These are phyloP conservation scores for Tolypocladium tundrense DNA, from an alignment of 2,329 filamentous ascomycete species.

Conservation along the genomic window DNA sequence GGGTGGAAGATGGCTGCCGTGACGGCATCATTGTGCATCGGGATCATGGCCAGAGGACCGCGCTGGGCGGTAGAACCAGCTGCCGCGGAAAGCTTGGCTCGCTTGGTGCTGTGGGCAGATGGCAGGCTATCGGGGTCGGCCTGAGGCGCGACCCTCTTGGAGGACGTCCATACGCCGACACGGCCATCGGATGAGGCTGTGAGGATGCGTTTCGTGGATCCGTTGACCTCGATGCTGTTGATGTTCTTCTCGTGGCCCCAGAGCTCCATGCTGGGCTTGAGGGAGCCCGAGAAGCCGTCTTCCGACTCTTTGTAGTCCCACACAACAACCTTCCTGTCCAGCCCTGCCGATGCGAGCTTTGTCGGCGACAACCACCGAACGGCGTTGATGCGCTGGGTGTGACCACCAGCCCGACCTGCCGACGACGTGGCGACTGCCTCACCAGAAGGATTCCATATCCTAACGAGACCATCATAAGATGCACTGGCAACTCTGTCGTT, in stretches of 20 bases:
- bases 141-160: constrained; percentile 63
- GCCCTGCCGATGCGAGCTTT: constrained; percentile 70
- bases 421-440: constrained; percentile 70
- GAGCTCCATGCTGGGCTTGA: constrained; percentile 69
- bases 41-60: constrained; percentile 66
- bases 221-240: constrained; percentile 65
- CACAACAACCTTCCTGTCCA: constrained; percentile 76
- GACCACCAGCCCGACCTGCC: constrained; percentile 56
- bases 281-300: constrained; percentile 46
- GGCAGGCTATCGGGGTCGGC: constrained; percentile 62
- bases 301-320: constrained; percentile 76
- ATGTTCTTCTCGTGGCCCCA: constrained; percentile 72
- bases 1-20: constrained; percentile 79
- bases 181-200: constrained; percentile 76
- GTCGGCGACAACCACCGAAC: constrained; percentile 71
- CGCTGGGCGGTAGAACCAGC: constrained; percentile 50
- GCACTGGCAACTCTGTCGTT: constrained; percentile 66
- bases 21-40: constrained; percentile 62
- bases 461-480: constrained; percentile 80
- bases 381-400: constrained; percentile 68
- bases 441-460: constrained; percentile 86
- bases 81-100: constrained; percentile 52
- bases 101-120: constrained; percentile 59
- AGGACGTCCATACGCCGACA: constrained; percentile 82
- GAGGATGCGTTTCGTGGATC: constrained; percentile 64